Evolutionary conservation across 192 early-diverging fungal genomes (phyloP), one percentile per base, ranked within the genome.

Genomic region (Obelidium mucronatum): DNA sequence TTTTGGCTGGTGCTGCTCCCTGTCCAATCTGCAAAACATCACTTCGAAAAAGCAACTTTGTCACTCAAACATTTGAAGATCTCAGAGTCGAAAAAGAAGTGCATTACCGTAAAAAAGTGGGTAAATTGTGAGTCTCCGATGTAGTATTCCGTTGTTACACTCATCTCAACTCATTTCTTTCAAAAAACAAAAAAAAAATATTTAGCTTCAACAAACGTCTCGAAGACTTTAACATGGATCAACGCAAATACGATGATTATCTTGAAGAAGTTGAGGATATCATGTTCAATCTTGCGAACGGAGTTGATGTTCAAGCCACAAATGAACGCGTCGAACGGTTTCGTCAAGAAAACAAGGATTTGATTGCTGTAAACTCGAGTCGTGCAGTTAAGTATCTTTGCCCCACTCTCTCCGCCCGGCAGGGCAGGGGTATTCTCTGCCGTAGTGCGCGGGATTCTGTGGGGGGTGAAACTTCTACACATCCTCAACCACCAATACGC

Each of bases 11-110:
- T 1, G 93, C 95, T 24, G 95, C 92, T 1, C 93, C 94, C 3
- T 98, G 97, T 79, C 97, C 95, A 0, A 92, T 93, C 22, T 98
- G 96, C 86, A 87, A 88, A 24, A 85, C 85, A 51, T 91, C 90
- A 19, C 86, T 98, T 53, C 82, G 93, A 71, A 96, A 94, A 74
- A 88, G 84, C 71, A 87, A 94, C 44, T 97, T 97, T 83, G 91
- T 92, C 62, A 86, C 87, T 53, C 95, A 94, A 54, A 94, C 92
- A 22, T 98, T 98, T 82, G 97, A 97, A 80, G 95, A 98, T 79
- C 85, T 98, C 28, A 87, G 87, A 2, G 96, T 97, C 13, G 97
- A 98, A 74, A 97, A 95, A 82, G 97, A 98, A 79, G 92, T 98
- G 30, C 88, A 91, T 24, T 91, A 93, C 55, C 83, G 97, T 61